phyloP scores from a whole-genome alignment of 1,284 basidiomycete species.

The Pseudozyma flocculosa region DNA sequence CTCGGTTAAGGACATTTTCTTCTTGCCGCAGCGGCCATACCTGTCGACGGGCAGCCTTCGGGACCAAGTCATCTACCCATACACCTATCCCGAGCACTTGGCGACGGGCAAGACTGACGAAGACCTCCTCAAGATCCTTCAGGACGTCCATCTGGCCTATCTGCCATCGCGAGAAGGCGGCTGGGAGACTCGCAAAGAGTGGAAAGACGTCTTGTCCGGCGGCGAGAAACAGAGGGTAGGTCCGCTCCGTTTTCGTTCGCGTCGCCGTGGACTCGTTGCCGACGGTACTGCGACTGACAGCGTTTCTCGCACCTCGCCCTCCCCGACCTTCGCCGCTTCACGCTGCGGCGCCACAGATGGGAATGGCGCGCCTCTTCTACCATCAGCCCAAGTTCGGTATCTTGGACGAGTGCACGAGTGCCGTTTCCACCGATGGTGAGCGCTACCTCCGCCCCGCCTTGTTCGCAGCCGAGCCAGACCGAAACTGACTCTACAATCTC shows the following conservation, averaged over 20 bases:
- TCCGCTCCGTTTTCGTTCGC: too few species aligned
- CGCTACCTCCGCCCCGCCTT: too few species aligned
- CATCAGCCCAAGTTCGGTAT: slow-evolving; percentile 69
- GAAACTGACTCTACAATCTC: too few species aligned
- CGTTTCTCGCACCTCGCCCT: too few species aligned
- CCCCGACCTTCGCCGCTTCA: not conserved
- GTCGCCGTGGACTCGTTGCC: not conserved
- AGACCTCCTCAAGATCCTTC: slow-evolving; percentile 73
- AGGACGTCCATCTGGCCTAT: slow-evolving; percentile 80
- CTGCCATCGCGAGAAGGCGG: slow-evolving; percentile 81
- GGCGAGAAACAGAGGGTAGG: slow-evolving; percentile 78
- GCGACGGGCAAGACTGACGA: slow-evolving; percentile 65
- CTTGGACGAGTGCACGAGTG: slow-evolving; percentile 82
- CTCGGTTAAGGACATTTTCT: slow-evolving; percentile 67
- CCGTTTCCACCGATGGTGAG: slow-evolving; percentile 78
- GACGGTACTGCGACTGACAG: too few species aligned
- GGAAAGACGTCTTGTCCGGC: slow-evolving; percentile 73
- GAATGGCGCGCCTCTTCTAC: slow-evolving; percentile 72
- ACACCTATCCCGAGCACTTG: slow-evolving; percentile 50
- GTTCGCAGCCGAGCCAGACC: too few species aligned
- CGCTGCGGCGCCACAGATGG: slow-evolving; percentile 15
- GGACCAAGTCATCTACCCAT: slow-evolving; percentile 69
- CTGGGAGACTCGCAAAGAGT: slow-evolving; percentile 78
- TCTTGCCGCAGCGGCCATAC: slow-evolving; percentile 89
- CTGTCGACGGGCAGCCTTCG: slow-evolving; percentile 81